Base-by-base conservation (phyloP, 2,329 filamentous ascomycete species). In the Lecanosticta acicola region DNA sequence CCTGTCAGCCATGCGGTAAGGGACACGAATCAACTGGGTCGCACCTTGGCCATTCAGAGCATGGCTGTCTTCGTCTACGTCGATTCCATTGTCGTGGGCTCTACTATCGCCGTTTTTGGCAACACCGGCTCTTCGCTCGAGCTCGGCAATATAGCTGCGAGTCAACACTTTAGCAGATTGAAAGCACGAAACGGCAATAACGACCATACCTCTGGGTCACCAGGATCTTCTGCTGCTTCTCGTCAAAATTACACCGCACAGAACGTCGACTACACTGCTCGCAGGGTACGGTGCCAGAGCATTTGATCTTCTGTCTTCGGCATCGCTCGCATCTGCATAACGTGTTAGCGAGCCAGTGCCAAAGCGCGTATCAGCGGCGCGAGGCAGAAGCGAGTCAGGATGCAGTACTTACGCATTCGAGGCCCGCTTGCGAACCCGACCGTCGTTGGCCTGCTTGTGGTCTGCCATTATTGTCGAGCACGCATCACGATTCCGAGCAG, bases 181-280 rank as follows among this genome's bases (percentile, higher is more conserved):
- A n/a, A n/a, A 17, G 5, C 16, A 19, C n/a, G 34, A 18, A 4
- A 14, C 16, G 10, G 34, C 34, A 19, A 19, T 9, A 37, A 4
- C 20, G 8, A 8, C 14, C 43, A 36, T 11, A 43, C 53, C 60
- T 43, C 53, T 65, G 64, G 11, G 72, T 73, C 3, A 77, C 72
- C 3, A 76, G 56, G 11, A 76, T 63, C 50, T 75, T 75, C 40
- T 74, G 69, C 32, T 73, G 68, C n/a, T 66, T 64, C 32, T 73
- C 69, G 46, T 73, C 68, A 41, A 73, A 73, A 4, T 62, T 59
- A 43, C 71, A 73, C 1, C 60, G 49, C 14, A 70, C 56, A n/a
- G 66, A 68, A 17, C 70, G 64, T 49, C 70, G 71, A 34, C 57
- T 66, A 54, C 71, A 74, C n/a, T 63, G 64, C 38, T 68, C 65